Base-by-base conservation (phyloP, 345 rosid species). In the Limnanthes douglasii region DNA sequence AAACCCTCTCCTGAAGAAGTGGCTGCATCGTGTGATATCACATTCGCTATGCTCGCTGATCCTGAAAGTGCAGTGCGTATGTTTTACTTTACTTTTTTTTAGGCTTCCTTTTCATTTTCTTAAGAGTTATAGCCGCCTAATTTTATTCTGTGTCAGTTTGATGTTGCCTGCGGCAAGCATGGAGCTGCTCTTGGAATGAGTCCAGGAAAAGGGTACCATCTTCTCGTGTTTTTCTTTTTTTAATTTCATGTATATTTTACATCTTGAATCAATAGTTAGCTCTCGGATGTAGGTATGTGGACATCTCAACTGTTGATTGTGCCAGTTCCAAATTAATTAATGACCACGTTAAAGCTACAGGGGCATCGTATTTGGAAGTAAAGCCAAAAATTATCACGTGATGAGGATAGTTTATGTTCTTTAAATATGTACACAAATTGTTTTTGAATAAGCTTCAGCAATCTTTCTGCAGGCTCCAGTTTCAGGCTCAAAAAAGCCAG, bases 1-100 rank as follows among this genome's bases (percentile, higher is more conserved):
- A 69, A 60, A 51, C 45, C 93, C 35, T 66, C 78, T 45, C 93
- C 97, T 6, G 73, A 78, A 56, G 93, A 86, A 71, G 97, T 86
- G 17, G 71, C 94, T 53, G 88, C 88, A 17, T 43, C 68, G 15
- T 82, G 88, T 56, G 94, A 82, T 65, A 58, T 82, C 56, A 86
- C 93, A 15, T 73, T 86, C 59, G 67, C 94, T 21, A 82, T 86
- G 97, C 88, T 86, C 28, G 84, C 97, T 5, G 88, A 78, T 67
- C 97, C 97, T 53, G 82, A 82, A 65, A 78, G 85, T 71, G 93
- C 97, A 66, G 97, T 86, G 82, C 64, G 97, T 82, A 70, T 71
- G 66, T 65, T 64, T 71, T 52, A 16, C 50, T 45, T 40, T 43
- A 21, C 27, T 26, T 51, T 17, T 2, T 15, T 31, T 19, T 28